Conservation (phyloP, 108 stramenopile species). For the Schizochytrium sp. region DNA sequence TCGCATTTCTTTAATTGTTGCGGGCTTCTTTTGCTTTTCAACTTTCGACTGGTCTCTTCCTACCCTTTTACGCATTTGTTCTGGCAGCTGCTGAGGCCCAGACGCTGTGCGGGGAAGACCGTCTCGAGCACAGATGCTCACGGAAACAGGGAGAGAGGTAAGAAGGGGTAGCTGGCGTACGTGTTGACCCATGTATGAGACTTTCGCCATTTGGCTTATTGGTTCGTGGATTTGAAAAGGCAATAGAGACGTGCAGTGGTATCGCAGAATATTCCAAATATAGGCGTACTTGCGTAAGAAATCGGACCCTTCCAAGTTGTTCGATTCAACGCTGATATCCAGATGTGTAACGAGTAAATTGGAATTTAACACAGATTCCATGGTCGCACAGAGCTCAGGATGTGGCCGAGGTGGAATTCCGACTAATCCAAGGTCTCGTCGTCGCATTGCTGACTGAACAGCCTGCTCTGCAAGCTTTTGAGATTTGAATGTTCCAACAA, state of each 20-base stretch:
- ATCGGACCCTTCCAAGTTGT: conserved; percentile 20
- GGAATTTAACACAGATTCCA: neutral
- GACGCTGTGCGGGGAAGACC: neutral
- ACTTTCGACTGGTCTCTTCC: neutral
- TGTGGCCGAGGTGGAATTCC: neutral
- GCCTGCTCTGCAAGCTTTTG: neutral
- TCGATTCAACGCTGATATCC: conserved; percentile 13
- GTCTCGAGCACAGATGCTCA: neutral
- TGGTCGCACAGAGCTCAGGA: neutral
- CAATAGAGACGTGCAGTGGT: neutral
- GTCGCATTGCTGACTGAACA: neutral
- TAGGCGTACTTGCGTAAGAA: neutral
- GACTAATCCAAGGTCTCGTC: neutral
- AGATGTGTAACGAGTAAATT: neutral
- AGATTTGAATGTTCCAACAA: neutral
- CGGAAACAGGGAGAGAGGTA: neutral
- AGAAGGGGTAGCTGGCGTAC: neutral
- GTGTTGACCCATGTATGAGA: neutral
- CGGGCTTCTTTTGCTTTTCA: neutral
- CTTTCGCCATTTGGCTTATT: neutral
- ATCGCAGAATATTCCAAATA: neutral
- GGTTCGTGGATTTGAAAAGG: neutral
- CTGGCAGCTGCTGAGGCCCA: neutral
- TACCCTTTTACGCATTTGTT: neutral
- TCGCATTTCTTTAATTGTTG: neutral